Base-by-base conservation (phyloP, 2,329 filamentous ascomycete species). In the Claviceps maximensis region DNA sequence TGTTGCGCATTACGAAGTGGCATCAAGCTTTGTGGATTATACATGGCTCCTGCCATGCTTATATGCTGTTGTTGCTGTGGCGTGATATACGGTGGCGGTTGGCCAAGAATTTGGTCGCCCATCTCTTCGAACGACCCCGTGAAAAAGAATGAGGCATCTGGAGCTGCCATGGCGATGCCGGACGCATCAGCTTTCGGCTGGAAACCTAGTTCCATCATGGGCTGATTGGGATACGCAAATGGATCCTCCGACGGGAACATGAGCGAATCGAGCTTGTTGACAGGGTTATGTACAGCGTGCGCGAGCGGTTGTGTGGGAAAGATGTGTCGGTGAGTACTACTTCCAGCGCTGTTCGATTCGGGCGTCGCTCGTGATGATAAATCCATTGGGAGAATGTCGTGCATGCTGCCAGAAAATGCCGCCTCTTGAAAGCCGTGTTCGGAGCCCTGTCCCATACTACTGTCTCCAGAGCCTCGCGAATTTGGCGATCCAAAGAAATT, bases 221-320 rank as follows among this genome's bases (percentile, higher is more conserved):
- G 82, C 58, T 88, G 85, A 61, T 84, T 88, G 0, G 86, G 86
- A 61, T 91, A 93, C 0, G 83, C 84, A 57, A 91, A 85, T 0
- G 87, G 86, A 60, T 91, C 86, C 36, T 80, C 77, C 0, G 85
- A 84, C 1, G 86, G 83, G 61, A 91, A 91, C 84, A 91, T 89
- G 70, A 90, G 80, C 3, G 83, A 80, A 54, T 84, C 84, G 7
- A 90, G 75, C 63, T 87, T 86, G 58, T 85, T 79, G 17, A 89
- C 71, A 4, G 71, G 69, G 59, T 72, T 78, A 47, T 68, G 54
- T 56, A 62, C 51, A 50, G 61, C 58, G 3, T 69, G 54, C 53
- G 61, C 59, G 6, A 68, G 58, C 9, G 63, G 62, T 10, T 69
- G 67, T 3, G 65, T 61, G 19, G 62, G 60, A 50, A 64, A 67